These are phyloP conservation scores for Pseudocercospora fijiensis DNA, from an alignment of 2,329 filamentous ascomycete species.

Conservation along the genomic window DNA sequence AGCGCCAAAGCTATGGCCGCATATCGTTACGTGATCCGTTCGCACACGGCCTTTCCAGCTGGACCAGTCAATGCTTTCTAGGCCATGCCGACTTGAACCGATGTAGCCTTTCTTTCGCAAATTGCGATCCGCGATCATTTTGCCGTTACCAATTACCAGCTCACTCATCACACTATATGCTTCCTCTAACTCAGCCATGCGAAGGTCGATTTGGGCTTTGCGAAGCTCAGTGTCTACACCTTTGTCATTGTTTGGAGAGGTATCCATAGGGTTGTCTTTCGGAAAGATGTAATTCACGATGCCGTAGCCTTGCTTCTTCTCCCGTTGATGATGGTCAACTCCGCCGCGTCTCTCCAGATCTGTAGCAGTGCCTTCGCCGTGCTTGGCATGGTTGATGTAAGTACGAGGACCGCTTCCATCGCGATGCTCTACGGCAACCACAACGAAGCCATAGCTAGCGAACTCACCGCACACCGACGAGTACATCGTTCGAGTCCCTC, in stretches of 20 bases:
- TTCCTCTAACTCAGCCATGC: constrained; percentile 65
- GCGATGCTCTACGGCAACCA: constrained; percentile 64
- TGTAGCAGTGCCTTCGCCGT: constrained; percentile 42
- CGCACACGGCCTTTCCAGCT: constrained; percentile 59
- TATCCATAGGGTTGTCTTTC: constrained; percentile 51
- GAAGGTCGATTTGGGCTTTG: constrained; percentile 61
- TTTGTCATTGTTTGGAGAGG: constrained; percentile 55
- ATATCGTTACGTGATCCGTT: constrained; percentile 58
- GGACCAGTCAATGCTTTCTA: constrained; percentile 58
- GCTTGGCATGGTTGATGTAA: constrained; percentile 56
- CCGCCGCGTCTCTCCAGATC: constrained; percentile 29
- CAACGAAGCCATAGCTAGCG: constrained; percentile 64
- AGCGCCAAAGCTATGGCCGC: constrained; percentile 67
- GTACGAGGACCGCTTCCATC: constrained; percentile 64
- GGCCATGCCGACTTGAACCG: constrained; percentile 59
- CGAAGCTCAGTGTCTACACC: constrained; percentile 62
- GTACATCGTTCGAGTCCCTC: constrained; percentile 63
- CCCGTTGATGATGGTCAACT: constrained; percentile 31
- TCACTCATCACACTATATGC: constrained; percentile 57
- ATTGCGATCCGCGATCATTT: constrained; percentile 47
- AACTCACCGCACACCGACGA: constrained; percentile 65
- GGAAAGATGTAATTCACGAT: constrained; percentile 61
- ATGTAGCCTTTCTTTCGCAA: constrained; percentile 58
- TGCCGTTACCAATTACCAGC: constrained; percentile 42
- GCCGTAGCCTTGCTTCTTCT: constrained; percentile 32